Percentiles rank a stretch among this genome's conserved stretches.
These are phyloP conservation scores for Carnegiea gigantea DNA, from an alignment of 179 eudicot genomes.

Conservation along the genomic window DNA sequence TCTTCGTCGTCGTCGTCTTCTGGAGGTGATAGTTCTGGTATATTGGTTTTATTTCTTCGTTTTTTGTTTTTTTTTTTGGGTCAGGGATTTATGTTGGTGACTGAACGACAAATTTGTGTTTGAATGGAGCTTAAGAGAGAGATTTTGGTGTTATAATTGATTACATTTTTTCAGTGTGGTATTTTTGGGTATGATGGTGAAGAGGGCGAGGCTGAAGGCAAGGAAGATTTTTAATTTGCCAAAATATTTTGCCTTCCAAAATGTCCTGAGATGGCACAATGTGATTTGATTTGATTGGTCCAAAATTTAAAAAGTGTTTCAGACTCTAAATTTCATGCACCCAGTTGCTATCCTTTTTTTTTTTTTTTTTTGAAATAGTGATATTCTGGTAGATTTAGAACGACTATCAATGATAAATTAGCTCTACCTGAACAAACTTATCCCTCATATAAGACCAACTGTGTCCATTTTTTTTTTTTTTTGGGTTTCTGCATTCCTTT, in stretches of 20 bases:
- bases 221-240: not conserved
- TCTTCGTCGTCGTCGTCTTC: slow-evolving; percentile 44
- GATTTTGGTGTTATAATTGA: not conserved
- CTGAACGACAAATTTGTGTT: not conserved
- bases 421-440: not conserved
- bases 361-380: not conserved
- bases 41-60: not conserved
- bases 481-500: too few relatives aligned
- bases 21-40: slow-evolving; percentile 40
- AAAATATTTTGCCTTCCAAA: too few relatives aligned
- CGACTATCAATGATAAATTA: not conserved
- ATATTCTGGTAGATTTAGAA: not conserved
- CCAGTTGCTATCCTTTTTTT: not conserved
- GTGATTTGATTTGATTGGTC: not conserved
- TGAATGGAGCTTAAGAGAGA: not conserved
- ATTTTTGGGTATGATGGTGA: not conserved
- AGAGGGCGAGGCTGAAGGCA: not conserved
- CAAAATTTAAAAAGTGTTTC: not conserved
- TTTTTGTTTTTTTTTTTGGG: not conserved
- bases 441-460: not conserved
- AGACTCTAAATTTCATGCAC: not conserved
- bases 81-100: not conserved
- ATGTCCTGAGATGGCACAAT: too few relatives aligned
- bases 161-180: not conserved
- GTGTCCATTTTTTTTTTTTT: not conserved